Base-by-base conservation (phyloP, 2,329 filamentous ascomycete species). In the Talaromyces sp. region DNA sequence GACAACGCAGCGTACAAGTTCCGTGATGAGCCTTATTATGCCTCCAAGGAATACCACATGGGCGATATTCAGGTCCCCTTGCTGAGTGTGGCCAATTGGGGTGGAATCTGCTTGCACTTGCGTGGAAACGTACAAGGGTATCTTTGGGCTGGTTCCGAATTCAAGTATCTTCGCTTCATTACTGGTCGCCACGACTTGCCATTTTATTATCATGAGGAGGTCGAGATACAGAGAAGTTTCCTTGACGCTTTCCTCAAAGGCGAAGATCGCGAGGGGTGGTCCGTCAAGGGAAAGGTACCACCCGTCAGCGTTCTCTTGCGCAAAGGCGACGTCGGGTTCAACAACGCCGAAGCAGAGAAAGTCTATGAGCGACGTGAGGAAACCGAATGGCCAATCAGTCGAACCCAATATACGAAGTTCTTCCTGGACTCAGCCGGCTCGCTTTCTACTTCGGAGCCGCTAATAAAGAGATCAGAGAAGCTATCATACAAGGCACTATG, bases 201-300 rank as follows among this genome's bases (percentile, higher is more conserved):
- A 0, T 89, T 89, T 68, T 90, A 89, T 72, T 88, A 89, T 66
- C 70, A 80, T 1, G 83, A 89, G 50, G 84, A 89, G 61, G 86
- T 88, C 0, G 83, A 87, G 60, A 64, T 89, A 0, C 87, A 89
- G 65, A 78, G 77, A 48, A 83, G 81, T 62, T 90, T 90, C 68
- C 73, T 89, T 0, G 84, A 89, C 59, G 86, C 86, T 0, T 90
- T 90, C 66, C 77, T 90, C 36, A 89, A 89, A 63, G 83, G 78
- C 1, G 78, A 89, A 0, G 87, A 89, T 63, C 73, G 39, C 22
- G 22, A 40, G 76, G 0, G 76, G 75, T 1, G 72, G 72, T 8
- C 73, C 69, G 71, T 65, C 65, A 63, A 62, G 5, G 84, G 86
- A 25, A 83, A 83, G 56, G 72, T 86, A 0, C 77, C 86, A 0